phyloP scores from a whole-genome alignment of 2,329 filamentous ascomycete species.

The Ilyonectria destructans region DNA sequence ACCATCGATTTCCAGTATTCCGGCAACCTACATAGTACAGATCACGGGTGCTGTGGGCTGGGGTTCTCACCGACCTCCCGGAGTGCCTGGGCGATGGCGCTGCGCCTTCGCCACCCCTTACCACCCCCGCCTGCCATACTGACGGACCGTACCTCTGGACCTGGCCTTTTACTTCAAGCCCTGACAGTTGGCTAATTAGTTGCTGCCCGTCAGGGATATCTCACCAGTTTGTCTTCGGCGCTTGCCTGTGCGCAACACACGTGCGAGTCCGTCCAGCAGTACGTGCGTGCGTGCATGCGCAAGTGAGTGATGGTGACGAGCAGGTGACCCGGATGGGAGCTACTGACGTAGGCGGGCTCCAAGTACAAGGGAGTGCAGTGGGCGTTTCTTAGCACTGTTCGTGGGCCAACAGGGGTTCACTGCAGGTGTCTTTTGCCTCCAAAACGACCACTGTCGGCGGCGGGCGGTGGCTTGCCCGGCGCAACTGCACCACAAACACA shows the following conservation, averaged over 20 bases:
- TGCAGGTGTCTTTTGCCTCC: not conserved
- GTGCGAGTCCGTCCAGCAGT: slow-evolving; percentile 20
- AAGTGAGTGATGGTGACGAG: slow-evolving; percentile 12
- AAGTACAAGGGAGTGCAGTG: slow-evolving; percentile 3
- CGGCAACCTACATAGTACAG: not conserved
- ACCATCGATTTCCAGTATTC: not conserved
- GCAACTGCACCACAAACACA: slow-evolving; percentile 6
- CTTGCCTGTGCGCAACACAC: slow-evolving; percentile 21
- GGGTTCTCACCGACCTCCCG: slow-evolving; percentile 12
- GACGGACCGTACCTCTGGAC: not conserved
- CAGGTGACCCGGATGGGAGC: slow-evolving; percentile 17
- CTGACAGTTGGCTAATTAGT: not conserved
- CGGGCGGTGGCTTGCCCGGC: slow-evolving; percentile 2
- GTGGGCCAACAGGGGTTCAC: not conserved
- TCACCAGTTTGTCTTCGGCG: slow-evolving; percentile 4
- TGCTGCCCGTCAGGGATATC: not conserved
- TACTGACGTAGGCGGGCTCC: slow-evolving; percentile 26
- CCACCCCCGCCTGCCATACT: not conserved
- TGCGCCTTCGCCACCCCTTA: slow-evolving; percentile 12
- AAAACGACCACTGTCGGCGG: not conserved
- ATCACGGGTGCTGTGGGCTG: not conserved
- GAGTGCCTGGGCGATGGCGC: slow-evolving; percentile 5
- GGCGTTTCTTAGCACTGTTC: not conserved
- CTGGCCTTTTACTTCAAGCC: not conserved
- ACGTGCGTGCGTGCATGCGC: slow-evolving; percentile 20